These are phyloP conservation scores for Candolleomyces eurysporus DNA, from an alignment of 768 basidiomycete genomes.

Conservation along the genomic window DNA sequence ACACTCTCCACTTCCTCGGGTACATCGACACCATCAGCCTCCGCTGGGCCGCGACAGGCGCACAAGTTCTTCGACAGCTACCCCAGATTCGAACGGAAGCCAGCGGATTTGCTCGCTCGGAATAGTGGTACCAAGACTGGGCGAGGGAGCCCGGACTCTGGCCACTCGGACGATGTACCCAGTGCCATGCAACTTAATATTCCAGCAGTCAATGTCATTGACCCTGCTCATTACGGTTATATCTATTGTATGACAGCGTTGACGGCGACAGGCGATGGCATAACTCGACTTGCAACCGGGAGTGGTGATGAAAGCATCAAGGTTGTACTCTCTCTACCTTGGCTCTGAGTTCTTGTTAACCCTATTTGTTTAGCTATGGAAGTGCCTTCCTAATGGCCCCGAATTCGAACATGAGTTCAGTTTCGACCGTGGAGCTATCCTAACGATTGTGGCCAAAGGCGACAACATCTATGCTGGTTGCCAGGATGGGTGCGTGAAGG, in stretches of 20 bases:
- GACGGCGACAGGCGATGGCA: constrained; percentile 19
- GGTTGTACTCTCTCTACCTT: constrained; percentile 31
- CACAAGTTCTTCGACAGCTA: constrained; percentile 95
- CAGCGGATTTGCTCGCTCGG: constrained; percentile 67
- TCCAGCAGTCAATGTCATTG: constrained; percentile 67
- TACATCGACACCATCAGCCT: constrained; percentile 32
- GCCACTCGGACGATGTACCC: constrained; percentile 23
- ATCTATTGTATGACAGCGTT: constrained; percentile 74
- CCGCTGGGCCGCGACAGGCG: constrained; percentile 40
- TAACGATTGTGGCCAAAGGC: constrained; percentile 71
- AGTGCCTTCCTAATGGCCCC: constrained; percentile 34
- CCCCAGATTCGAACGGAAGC: constrained; percentile 64
- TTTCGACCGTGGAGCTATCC: constrained; percentile 75
- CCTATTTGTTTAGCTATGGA: constrained; percentile 57
- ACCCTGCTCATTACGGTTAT: constrained; percentile 94
- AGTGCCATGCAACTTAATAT: constrained; percentile 50
- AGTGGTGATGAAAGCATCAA: constrained; percentile 92
- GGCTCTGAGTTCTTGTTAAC: not conserved
- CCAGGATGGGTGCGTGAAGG: constrained; percentile 90
- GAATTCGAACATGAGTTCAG: constrained; percentile 54
- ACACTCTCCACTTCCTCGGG: constrained; percentile 25
- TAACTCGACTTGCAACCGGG: constrained; percentile 68
- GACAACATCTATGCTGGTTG: constrained; percentile 91
- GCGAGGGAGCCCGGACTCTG: constrained; percentile 31
- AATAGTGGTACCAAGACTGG: constrained; percentile 39